phyloP scores from a whole-genome alignment of 108 stramenopile genomes.

The Conticribra guillardii region DNA sequence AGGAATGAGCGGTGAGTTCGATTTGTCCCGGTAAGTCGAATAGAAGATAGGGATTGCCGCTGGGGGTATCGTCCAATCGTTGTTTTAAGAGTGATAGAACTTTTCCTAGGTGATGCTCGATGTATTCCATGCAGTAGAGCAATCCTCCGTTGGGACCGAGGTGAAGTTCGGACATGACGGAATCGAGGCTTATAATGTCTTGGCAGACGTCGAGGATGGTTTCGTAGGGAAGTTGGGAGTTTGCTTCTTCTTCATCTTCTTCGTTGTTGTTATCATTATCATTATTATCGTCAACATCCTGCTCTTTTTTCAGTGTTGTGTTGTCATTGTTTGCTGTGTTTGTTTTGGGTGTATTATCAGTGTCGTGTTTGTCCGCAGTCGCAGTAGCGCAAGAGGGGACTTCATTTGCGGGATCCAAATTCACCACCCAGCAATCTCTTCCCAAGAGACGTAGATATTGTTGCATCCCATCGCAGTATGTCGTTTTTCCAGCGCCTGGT shows the following conservation, averaged over 20 bases:
- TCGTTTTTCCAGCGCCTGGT: slow-evolving; percentile 97
- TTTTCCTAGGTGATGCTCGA: slow-evolving; percentile 77
- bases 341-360: too few species aligned
- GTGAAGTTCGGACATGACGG: slow-evolving; percentile 89
- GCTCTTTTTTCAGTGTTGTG: too few species aligned
- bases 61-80: slow-evolving; percentile 20
- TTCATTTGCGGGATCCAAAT: slow-evolving; percentile 98
- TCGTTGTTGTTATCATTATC: slow-evolving; percentile 15
- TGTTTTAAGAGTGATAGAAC: slow-evolving; percentile 54
- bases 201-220: slow-evolving; percentile 76
- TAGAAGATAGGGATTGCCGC: slow-evolving; percentile 72
- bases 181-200: slow-evolving; percentile 79
- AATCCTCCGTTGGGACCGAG: slow-evolving; percentile 97
- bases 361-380: slow-evolving; percentile 1
- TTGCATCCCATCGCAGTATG: slow-evolving; percentile 96
- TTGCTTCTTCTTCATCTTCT: slow-evolving; percentile 12
- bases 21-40: slow-evolving; percentile 98
- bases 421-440: slow-evolving; percentile 90
- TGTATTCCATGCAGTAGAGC: slow-evolving; percentile 96
- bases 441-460: slow-evolving; percentile 90
- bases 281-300: slow-evolving; percentile 20
- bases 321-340: slow-evolving; percentile 9
- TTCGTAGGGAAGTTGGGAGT: slow-evolving; percentile 70
- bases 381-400: slow-evolving; percentile 32
- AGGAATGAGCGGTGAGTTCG: slow-evolving; percentile 94